Conservation (phyloP, 768 basidiomycete genomes). For the Epithele typhae region DNA sequence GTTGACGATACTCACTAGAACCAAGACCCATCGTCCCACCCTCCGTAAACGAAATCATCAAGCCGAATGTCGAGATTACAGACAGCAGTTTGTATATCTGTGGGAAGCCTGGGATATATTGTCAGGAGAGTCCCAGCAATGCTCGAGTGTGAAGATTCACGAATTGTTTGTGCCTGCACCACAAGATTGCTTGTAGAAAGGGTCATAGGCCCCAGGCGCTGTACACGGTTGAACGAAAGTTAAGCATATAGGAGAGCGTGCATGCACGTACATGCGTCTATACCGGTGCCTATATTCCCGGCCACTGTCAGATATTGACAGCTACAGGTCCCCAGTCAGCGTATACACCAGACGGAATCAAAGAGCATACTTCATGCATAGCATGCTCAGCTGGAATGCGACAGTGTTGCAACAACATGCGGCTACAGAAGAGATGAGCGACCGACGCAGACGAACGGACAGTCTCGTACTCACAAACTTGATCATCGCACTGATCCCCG, state of each 20-base stretch:
- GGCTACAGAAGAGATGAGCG: not conserved
- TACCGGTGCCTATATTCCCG: not conserved
- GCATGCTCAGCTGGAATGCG: constrained; percentile 11
- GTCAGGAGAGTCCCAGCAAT: too few species aligned
- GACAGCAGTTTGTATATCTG: constrained; percentile 7
- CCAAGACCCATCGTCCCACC: constrained; percentile 8
- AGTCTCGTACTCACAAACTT: constrained; percentile 3
- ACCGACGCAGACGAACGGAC: not conserved
- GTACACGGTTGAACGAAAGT: not conserved
- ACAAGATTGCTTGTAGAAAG: constrained; percentile 5
- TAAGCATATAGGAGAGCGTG: not conserved
- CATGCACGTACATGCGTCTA: not conserved
- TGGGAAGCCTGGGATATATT: constrained; percentile 3
- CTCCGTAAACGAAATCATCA: constrained; percentile 12
- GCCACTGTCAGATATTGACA: constrained; percentile 1
- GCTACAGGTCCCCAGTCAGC: not conserved
- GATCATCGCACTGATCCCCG: constrained; percentile 5
- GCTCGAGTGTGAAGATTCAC: not conserved
- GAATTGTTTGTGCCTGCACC: constrained; percentile 12
- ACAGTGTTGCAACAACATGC: constrained; percentile 13
- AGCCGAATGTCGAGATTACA: constrained; percentile 15
- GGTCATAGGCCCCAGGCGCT: not conserved
- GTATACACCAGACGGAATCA: too few species aligned
- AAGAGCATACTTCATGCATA: constrained; percentile 9
- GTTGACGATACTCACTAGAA: not conserved